Evolutionary conservation across 2,329 filamentous ascomycete species (phyloP), one percentile per base, ranked within the genome.

Genomic region (Hypoxylon sp.): DNA sequence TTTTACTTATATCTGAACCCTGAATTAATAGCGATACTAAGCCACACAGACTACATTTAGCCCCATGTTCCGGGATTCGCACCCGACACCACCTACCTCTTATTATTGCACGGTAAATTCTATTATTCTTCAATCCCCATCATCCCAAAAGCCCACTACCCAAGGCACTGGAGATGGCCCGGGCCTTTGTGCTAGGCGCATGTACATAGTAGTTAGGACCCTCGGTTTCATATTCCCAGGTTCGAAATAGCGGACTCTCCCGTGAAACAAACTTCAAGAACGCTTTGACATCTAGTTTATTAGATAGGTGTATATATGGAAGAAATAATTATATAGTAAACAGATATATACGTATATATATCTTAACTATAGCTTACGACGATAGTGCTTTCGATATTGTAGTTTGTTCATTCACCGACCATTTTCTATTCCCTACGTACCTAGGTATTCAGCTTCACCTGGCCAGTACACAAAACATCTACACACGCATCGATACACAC

Each of bases 161-260:
- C 69, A 71, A 59, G 69, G 66, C 61, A 62, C 67, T 61, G 69
- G 69, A 37, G 67, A 63, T 67, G 60, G 54, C 24, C 54, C 51
- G 59, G 59, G 61, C 33, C 65, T 31, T 33, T 46, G 37, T 59
- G 31, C 35, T 51, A 53, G 46, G 60, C 55, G 14, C 63, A 26
- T 53, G 59, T 54, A n/a, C n/a, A n/a, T n/a, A 50, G 62, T 66
- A 39, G 33, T 51, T 35, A 35, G 42, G 59, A 57, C 55, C 64
- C 58, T 39, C 47, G 51, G 60, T 65, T 69, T 67, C 52, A 61
- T 31, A 54, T 55, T 67, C 67, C 52, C 53, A 46, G 63, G 54
- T 65, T 67, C 53, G 35, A 53, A 35, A 54, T 54, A 47, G 55
- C 69, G 67, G 69, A 61, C 42, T 63, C 37, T 65, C 66, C 66